Conservation (phyloP, 1,139 yeast species). For the Yamadazyma dushanensis region DNA sequence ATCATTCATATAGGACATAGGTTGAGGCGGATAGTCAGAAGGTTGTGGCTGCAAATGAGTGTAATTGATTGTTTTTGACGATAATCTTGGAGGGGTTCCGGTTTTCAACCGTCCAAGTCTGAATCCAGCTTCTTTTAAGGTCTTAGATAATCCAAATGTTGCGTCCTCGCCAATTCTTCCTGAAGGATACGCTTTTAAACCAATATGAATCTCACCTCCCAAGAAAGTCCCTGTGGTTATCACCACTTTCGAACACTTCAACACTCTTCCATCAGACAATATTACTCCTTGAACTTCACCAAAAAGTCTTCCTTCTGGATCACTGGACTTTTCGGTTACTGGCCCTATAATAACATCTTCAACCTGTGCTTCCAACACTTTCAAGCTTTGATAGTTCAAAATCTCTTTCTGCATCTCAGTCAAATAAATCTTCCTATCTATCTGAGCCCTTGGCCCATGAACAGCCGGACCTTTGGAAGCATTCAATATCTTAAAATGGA, state of each 20-base stretch:
- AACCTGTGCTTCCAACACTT: constrained; percentile 72
- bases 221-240: constrained; percentile 96
- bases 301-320: constrained; percentile 33
- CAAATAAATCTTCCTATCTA: constrained; percentile 79
- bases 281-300: constrained; percentile 68
- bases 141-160: constrained; percentile 82
- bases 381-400: constrained; percentile 56
- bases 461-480: constrained; percentile 94
- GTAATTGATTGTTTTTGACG: constrained; percentile 70
- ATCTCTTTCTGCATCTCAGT: constrained; percentile 77
- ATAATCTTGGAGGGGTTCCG: constrained; percentile 94
- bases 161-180: constrained; percentile 95
- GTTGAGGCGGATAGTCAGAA: constrained; percentile 79
- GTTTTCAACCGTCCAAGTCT: constrained; percentile 88
- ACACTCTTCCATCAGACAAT: constrained; percentile 61
- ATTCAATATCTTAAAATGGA: constrained; percentile 85
- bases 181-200: constrained; percentile 74
- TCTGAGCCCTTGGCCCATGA: constrained; percentile 98
- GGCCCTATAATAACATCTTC: constrained; percentile 78
- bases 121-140: constrained; percentile 77
- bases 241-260: constrained; percentile 68
- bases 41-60: constrained; percentile 58
- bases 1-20: constrained; percentile 88
- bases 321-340: constrained; percentile 17
- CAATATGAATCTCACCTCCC: constrained; percentile 93